phyloP scores from a whole-genome alignment of 768 basidiomycete genomes.

The Auricularia auricula-judae region DNA sequence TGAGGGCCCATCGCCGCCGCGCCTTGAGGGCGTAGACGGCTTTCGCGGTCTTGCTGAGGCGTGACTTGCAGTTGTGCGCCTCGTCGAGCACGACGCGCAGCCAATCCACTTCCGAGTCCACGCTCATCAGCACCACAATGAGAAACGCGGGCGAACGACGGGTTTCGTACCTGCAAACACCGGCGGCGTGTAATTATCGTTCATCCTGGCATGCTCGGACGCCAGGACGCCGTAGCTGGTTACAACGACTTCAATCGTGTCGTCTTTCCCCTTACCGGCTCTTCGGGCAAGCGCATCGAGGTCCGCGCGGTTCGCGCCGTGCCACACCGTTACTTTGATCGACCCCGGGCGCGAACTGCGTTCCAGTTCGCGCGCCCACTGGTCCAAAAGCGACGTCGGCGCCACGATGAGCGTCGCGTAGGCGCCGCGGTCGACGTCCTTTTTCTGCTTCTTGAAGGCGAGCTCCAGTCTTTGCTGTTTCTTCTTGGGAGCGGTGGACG shows the following conservation, averaged over 20 bases:
- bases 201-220: conserved; percentile 74
- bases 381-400: conserved; percentile 80
- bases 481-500: conserved; percentile 23
- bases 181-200: conserved; percentile 29
- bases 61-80: conserved; percentile 89
- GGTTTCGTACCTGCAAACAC: conserved; percentile 54
- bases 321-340: conserved; percentile 66
- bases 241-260: conserved; percentile 64
- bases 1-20: conserved; percentile 80
- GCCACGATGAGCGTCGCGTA: conserved; percentile 83
- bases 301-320: conserved; percentile 76
- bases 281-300: conserved; percentile 35
- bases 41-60: conserved; percentile 76
- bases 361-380: conserved; percentile 89
- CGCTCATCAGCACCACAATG: conserved; percentile 3
- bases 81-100: conserved; percentile 80
- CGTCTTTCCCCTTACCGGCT: conserved; percentile 30
- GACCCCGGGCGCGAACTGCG: conserved; percentile 67
- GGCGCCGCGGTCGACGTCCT: conserved; percentile 22
- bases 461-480: conserved; percentile 53
- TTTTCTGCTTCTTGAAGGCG: conserved; percentile 34
- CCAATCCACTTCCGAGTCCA: conserved; percentile 51
- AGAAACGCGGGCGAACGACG: conserved; percentile 10
- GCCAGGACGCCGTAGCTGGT: conserved; percentile 87
- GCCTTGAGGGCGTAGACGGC: conserved; percentile 79